Percentiles rank a stretch among this genome's conserved stretches.
These are phyloP conservation scores for Raphanus raphanistrum DNA, from an alignment of 345 rosid genomes.

Conservation along the genomic window DNA sequence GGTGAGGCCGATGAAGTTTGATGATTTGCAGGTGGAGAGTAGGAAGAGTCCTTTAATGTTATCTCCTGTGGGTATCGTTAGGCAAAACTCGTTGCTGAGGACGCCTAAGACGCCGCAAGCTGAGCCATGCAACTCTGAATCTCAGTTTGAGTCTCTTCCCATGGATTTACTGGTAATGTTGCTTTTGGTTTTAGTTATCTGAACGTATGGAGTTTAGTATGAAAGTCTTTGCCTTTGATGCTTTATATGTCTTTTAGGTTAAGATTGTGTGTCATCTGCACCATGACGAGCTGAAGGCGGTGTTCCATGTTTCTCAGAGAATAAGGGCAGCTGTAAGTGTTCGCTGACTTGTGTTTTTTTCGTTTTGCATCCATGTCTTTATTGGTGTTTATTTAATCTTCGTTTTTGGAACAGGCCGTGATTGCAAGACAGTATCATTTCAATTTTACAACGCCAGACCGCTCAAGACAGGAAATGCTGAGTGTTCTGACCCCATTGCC, in stretches of 20 bases:
- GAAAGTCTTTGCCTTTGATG: background rate
- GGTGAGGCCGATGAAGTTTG: slow-evolving; percentile 43
- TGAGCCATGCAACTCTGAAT: slow-evolving; percentile 57
- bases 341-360: slow-evolving; percentile 12
- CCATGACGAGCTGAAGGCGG: slow-evolving; percentile 89
- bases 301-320: slow-evolving; percentile 82
- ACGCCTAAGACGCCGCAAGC: slow-evolving; percentile 78
- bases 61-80: slow-evolving; percentile 60
- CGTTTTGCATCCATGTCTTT: background rate
- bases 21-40: slow-evolving; percentile 40
- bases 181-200: background rate
- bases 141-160: slow-evolving; percentile 81
- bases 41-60: slow-evolving; percentile 56
- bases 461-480: slow-evolving; percentile 82
- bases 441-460: slow-evolving; percentile 91
- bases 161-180: slow-evolving; percentile 74
- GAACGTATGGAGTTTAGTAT: background rate
- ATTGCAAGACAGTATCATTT: slow-evolving; percentile 79
- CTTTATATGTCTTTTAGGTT: slow-evolving; percentile 49
- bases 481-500: slow-evolving; percentile 73
- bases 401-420: slow-evolving; percentile 52
- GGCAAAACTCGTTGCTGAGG: slow-evolving; percentile 50
- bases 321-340: slow-evolving; percentile 77
- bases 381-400: slow-evolving; percentile 1
- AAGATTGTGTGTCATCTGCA: slow-evolving; percentile 88